Evolutionary conservation across 192 early-diverging fungal species (phyloP), one percentile per base, ranked within the genome.

Genomic region (Coemansia sp.): DNA sequence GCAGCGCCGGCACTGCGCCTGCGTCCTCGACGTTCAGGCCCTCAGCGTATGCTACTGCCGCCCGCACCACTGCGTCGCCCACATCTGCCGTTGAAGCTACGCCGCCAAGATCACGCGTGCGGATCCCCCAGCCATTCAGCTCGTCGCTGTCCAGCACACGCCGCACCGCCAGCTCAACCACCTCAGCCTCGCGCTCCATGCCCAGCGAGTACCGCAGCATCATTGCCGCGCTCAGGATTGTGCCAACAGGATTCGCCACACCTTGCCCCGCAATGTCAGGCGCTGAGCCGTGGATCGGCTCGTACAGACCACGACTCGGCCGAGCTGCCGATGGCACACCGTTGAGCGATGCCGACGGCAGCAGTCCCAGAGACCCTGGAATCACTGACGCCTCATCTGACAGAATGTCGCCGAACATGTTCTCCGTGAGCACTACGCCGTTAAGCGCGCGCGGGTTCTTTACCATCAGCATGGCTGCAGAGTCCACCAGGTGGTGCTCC

Each of bases 331-430:
- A 85, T 21, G 93, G 93, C 58, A 96, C 87, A 24, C 92, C 91
- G 67, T 82, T 92, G 72, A 99, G 83, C 57, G 88, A 90, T 3
- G 97, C 97, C 52, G 88, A 90, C 25, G 97, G 97, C 62, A 99
- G 76, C 37, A 99, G 84, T 36, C 97, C 97, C 56, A 99, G 84
- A 26, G 87, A 89, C 26, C 94, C 96, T 12, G 92, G 93, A 71
- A 99, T 99, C 42, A 99, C 93, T 17, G 87, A 90, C 4, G 93
- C 91, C 76, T 99, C 97, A 72, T 99, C 97, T 21, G 87, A 88
- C 54, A 98, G 83, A 71, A 99, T 97, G 67, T 99, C 97, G 61
- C 97, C 97, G 91, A 98, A 98, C 94, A 99, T 95, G 83, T 99
- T 99, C 70, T 98, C 97, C 17, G 95, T 99, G 61, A 99, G 81